A percentile compares a stretch with the other conserved stretches of the same genome.
phyloP scores from a whole-genome alignment of 495 filamentous ascomycete genomes.

The Aspergillus sclerotioniger region DNA sequence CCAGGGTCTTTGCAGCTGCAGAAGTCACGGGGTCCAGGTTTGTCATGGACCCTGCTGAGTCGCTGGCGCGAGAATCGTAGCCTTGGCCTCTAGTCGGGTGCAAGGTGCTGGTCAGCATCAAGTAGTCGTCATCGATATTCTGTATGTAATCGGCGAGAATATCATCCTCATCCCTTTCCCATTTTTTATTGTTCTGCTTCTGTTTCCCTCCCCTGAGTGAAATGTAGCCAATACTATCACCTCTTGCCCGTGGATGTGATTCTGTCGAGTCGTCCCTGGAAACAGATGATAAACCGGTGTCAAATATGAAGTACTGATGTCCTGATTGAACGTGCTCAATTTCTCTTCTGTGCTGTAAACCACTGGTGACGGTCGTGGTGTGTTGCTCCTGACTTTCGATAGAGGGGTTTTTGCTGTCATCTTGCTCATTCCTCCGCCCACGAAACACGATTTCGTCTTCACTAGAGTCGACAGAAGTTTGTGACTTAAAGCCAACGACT shows the following conservation, averaged over 20 bases:
- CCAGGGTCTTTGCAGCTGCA: not conserved
- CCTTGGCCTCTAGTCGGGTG: not conserved
- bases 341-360: not conserved
- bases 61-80: not conserved
- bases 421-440: conserved; percentile 28
- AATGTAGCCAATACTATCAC: not conserved
- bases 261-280: not conserved
- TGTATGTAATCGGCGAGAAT: conserved; percentile 73
- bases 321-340: not conserved
- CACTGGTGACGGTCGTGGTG: not conserved
- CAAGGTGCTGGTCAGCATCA: not conserved
- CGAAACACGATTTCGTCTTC: conserved; percentile 47
- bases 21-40: not conserved
- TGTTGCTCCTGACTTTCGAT: not conserved
- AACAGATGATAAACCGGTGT: not conserved
- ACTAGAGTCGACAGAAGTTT: conserved; percentile 26
- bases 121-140: conserved; percentile 53
- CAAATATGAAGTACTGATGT: not conserved
- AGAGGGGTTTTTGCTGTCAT: not conserved
- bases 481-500: not conserved
- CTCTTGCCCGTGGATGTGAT: not conserved
- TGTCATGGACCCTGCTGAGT: not conserved
- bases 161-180: conserved; percentile 46
- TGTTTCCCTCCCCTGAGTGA: not conserved
- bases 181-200: conserved; percentile 9